phyloP scores from a whole-genome alignment of 2,329 filamentous ascomycete species.

The Aspergillus melleus region DNA sequence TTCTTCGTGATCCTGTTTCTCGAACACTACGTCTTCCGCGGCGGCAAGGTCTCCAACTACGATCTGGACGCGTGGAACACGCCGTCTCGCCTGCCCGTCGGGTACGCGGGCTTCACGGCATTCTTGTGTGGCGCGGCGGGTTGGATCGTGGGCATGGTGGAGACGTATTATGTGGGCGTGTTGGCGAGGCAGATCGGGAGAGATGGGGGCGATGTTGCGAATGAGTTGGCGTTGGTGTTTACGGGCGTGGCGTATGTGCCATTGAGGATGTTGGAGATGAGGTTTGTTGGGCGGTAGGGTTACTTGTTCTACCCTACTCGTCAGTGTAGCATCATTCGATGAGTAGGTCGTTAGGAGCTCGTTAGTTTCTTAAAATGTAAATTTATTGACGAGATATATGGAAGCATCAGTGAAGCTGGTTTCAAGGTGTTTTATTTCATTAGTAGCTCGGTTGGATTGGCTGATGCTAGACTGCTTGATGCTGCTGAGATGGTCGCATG shows the following conservation, averaged over 20 bases:
- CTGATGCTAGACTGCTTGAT: too few species aligned
- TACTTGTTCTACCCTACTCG: too few species aligned
- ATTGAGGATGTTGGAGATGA: slow-evolving; percentile 51
- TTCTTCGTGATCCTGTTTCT: slow-evolving; percentile 51
- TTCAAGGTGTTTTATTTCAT: too few species aligned
- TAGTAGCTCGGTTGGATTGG: too few species aligned
- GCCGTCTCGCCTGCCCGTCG: slow-evolving; percentile 45
- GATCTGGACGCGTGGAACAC: slow-evolving; percentile 53
- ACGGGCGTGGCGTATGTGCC: slow-evolving; percentile 51
- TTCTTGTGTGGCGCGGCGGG: slow-evolving; percentile 49
- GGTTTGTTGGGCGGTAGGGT: slow-evolving; percentile 42
- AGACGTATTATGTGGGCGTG: slow-evolving; percentile 56
- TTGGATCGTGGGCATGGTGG: slow-evolving; percentile 60
- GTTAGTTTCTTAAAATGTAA: neutral
- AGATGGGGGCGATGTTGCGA: slow-evolving; percentile 52
- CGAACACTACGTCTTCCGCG: slow-evolving; percentile 53
- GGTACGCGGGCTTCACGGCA: slow-evolving; percentile 45
- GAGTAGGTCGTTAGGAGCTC: too few species aligned
- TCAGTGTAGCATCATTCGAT: too few species aligned
- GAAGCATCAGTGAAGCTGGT: too few species aligned
- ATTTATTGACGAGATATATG: too few species aligned
- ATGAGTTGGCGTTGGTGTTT: slow-evolving; percentile 54
- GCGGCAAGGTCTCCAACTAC: slow-evolving; percentile 45
- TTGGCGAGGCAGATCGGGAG: slow-evolving; percentile 47
- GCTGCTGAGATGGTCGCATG: too few species aligned